Base-by-base conservation (phyloP, 2,329 filamentous ascomycete species). In the Calonectria naviculata region DNA sequence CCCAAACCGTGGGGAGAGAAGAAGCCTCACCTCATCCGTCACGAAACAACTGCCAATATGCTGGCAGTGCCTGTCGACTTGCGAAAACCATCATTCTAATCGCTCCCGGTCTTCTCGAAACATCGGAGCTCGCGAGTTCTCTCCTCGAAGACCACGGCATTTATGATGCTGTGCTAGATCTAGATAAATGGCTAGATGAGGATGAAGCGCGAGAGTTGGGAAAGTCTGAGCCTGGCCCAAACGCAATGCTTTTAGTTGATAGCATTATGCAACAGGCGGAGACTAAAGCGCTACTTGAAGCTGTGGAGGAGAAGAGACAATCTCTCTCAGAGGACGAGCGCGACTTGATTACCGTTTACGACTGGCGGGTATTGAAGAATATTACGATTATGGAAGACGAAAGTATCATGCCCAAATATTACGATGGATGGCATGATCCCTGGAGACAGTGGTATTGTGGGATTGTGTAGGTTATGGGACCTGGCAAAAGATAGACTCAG, bases 391-490 rank as follows among this genome's bases (percentile, higher is more conserved):
- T 81, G 49, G 87, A 89, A 66, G 80, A 81, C 49, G 78, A 75
- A 2, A 68, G 49, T 5, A 67, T 82, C 5, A 76, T 74, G 31
- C 74, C 74, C 21, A 82, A 81, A 56, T 80, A 82, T 42, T 83
- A 79, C 69, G 76, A 79, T 54, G 81, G 81, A 21, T 84, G 79
- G 61, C 74, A 74, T 24, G 82, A 85, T 71, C 85, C 85, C 7
- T 87, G 85, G 84, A 80, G 82, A 71, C 81, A 83, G 52, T 87
- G 84, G 80, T 85, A 83, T 58, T 82, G 86, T 65, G 85, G 85
- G 0, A 74, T 86, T 72, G 80, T 84, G 47, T 87, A 80, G 70
- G 26, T 28, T 46, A 46, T 12, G 31, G 8, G 31, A 17, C n/a
- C 4, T 26, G 42, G n/a, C 28, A 26, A 60, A n/a, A 29, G 24